phyloP scores from a whole-genome alignment of 305 asterid species.

The Euphrasia arctica region DNA sequence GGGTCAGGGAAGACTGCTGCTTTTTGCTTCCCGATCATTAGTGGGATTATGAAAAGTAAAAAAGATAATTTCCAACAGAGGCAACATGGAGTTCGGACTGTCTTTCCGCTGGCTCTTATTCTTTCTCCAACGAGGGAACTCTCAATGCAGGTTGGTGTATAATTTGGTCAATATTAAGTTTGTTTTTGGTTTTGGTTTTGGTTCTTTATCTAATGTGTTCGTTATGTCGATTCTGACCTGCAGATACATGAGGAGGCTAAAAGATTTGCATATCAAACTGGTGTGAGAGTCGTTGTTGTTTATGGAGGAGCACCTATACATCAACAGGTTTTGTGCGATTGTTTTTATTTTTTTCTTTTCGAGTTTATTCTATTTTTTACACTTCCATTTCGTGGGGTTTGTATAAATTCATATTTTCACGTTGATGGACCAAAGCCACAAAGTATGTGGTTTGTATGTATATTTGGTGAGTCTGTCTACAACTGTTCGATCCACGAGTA shows the following conservation, averaged over 20 bases:
- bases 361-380: not conserved
- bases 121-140: slow-evolving; percentile 77
- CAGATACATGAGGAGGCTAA: slow-evolving; percentile 74
- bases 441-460: slow-evolving; percentile 6
- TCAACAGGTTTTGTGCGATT: slow-evolving; percentile 45
- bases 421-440: slow-evolving; percentile 6
- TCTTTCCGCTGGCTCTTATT: slow-evolving; percentile 65
- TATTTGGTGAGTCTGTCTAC: slow-evolving; percentile 16
- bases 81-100: slow-evolving; percentile 58
- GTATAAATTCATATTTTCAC: slow-evolving; percentile 2
- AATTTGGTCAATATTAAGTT: slow-evolving; percentile 2
- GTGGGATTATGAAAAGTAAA: slow-evolving; percentile 47
- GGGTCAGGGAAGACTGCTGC: slow-evolving; percentile 83
- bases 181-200: not conserved
- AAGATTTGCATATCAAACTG: slow-evolving; percentile 67
- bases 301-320: slow-evolving; percentile 77
- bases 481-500: slow-evolving; percentile 10
- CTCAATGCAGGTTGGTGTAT: slow-evolving; percentile 52
- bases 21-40: slow-evolving; percentile 70
- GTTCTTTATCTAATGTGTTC: not conserved
- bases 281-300: slow-evolving; percentile 66
- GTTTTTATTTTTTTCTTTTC: not conserved
- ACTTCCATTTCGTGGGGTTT: slow-evolving; percentile 15
- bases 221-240: slow-evolving; percentile 22
- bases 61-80: slow-evolving; percentile 47